phyloP scores from a whole-genome alignment of 1,284 basidiomycete genomes.

The Tilletia setariae region DNA sequence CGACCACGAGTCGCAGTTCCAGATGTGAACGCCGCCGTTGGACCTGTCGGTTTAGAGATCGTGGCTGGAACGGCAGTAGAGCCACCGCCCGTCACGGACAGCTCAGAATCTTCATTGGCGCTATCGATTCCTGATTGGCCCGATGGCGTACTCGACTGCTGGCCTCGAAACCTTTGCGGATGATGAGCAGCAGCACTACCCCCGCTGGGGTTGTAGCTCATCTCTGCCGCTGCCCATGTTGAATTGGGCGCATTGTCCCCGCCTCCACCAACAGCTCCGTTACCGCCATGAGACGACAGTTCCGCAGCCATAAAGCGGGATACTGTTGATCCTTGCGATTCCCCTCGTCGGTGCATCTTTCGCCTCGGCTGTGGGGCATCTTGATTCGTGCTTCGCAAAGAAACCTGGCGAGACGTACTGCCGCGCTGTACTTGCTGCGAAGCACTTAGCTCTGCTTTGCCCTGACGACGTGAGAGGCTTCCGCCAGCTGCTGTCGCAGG shows the following conservation, averaged over 20 bases:
- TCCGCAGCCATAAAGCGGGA: neutral
- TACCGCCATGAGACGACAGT: neutral
- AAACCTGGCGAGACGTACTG: too few relatives aligned
- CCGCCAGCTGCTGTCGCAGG: neutral
- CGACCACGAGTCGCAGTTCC: too few relatives aligned
- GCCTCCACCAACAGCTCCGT: neutral
- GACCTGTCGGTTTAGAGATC: too few relatives aligned
- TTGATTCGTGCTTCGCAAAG: too few relatives aligned
- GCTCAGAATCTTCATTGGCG: too few relatives aligned
- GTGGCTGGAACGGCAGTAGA: too few relatives aligned
- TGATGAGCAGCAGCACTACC: too few relatives aligned
- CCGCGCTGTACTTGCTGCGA: neutral
- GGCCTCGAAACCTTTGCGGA: too few relatives aligned
- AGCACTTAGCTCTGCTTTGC: neutral
- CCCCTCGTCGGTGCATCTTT: neutral
- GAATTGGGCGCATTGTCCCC: neutral
- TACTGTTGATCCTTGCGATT: neutral
- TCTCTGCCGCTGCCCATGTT: neutral
- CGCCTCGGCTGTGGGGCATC: neutral
- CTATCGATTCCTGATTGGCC: too few relatives aligned
- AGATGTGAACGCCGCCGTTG: too few relatives aligned
- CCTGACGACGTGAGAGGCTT: neutral
- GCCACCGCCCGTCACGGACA: too few relatives aligned
- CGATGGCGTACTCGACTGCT: too few relatives aligned
- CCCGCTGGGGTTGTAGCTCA: neutral